Evolutionary conservation across 805 yeast genomes (phyloP).

Genomic region (Yarrowia porcina): DNA sequence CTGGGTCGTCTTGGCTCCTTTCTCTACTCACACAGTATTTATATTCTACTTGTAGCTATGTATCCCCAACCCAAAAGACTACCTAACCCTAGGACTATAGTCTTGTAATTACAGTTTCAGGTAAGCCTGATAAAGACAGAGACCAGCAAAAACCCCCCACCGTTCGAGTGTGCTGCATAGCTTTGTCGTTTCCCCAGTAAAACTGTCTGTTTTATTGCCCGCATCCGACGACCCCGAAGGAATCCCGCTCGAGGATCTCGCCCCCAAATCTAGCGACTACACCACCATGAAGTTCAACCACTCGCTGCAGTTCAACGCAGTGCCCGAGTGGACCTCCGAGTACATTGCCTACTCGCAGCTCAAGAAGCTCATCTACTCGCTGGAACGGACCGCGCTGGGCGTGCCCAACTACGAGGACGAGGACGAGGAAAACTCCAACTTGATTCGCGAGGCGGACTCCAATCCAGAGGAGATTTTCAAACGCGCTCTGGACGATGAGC

Average conservation of each 20-base stretch:
- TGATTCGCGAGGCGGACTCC: slow-evolving; percentile 39
- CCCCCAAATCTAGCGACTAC: not conserved
- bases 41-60: too few species aligned
- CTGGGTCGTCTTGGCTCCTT: too few species aligned
- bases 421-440: slow-evolving; percentile 33
- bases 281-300: slow-evolving; percentile 84
- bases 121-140: slow-evolving; percentile 10
- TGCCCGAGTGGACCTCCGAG: slow-evolving; percentile 95
- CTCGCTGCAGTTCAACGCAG: slow-evolving; percentile 93
- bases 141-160: slow-evolving; percentile 20
- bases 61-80: not conserved
- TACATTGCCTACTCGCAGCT: slow-evolving; percentile 86
- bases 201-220: not conserved
- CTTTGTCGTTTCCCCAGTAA: slow-evolving; percentile 3
- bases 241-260: slow-evolving; percentile 27
- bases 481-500: slow-evolving; percentile 73
- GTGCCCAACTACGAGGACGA: slow-evolving; percentile 30
- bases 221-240: not conserved
- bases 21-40: too few species aligned
- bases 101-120: not conserved
- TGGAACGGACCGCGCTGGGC: slow-evolving; percentile 61
- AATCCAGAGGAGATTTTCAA: slow-evolving; percentile 60
- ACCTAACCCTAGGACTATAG: slow-evolving; percentile 9
- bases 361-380: slow-evolving; percentile 75
- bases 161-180: slow-evolving; percentile 8